Evolutionary conservation across 73 alveolate genomes (phyloP).

Genomic region (Uronychia binucleata): DNA sequence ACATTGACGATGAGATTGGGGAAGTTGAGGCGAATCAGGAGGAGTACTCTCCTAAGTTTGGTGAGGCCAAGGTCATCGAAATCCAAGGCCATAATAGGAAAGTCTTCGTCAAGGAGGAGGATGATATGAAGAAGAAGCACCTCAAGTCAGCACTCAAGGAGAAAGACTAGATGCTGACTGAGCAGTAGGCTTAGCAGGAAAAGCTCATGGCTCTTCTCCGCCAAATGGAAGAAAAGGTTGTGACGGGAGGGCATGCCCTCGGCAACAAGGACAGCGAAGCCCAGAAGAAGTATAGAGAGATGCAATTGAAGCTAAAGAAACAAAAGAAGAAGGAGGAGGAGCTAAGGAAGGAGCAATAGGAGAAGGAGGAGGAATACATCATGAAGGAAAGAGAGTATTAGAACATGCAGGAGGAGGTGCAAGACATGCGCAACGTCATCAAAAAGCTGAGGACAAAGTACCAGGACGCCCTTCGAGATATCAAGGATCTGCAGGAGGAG

Average conservation of each 20-base stretch:
- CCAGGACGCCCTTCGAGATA: constrained; percentile 55
- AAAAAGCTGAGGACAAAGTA: constrained; percentile 59
- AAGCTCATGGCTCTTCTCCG: constrained; percentile 9
- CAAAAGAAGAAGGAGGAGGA: constrained; percentile 61
- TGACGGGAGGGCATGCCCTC: constrained; percentile 68
- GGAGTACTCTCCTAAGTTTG: not conserved
- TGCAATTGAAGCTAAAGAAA: constrained; percentile 50
- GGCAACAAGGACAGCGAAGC: constrained; percentile 59
- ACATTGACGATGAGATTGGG: not conserved
- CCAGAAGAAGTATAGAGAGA: constrained; percentile 59
- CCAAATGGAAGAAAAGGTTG: constrained; percentile 22
- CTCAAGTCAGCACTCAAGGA: not conserved
- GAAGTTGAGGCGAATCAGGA: not conserved
- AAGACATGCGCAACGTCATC: constrained; percentile 55
- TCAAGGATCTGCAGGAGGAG: constrained; percentile 84
- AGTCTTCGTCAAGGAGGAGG: not conserved
- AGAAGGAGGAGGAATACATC: constrained; percentile 51
- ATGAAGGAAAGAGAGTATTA: constrained; percentile 26
- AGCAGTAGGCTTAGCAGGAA: constrained; percentile 58
- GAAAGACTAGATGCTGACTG: constrained; percentile 29
- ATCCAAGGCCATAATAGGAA: not conserved
- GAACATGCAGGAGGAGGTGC: constrained; percentile 69
- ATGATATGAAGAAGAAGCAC: not conserved
- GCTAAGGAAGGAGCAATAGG: constrained; percentile 41
- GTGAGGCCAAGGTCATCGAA: not conserved